Evolutionary conservation across 2,329 filamentous ascomycete species (phyloP), one percentile per base, ranked within the genome.

Genomic region (Alternaria gaisen): DNA sequence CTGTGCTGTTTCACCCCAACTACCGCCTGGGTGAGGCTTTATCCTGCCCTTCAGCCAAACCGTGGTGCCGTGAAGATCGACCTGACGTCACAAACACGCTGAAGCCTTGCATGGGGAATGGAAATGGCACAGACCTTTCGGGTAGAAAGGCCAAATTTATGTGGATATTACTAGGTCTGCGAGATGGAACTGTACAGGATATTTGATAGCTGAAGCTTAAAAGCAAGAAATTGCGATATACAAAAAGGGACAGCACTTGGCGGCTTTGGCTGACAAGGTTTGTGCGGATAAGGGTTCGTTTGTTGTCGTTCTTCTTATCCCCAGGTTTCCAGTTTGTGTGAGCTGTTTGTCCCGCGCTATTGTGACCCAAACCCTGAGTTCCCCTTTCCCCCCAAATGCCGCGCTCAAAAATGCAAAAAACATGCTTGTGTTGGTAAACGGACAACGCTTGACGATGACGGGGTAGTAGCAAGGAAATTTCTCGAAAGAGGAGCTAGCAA

Each of bases 381-480:
- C 50, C 50, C 32, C 14, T 14, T 20, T 14, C 4, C 26, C 44
- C 8, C 18, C n/a, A 10, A 30, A 42, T 56, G 36, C 44, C 26
- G 46, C 54, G 38, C 38, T 52, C 20, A 18, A 34, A 44, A 53
- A 53, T 42, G 50, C 50, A 50, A 50, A 50, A 48, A 38, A 24
- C 38, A 52, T 57, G 54, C 46, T 57, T 26, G 42, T 52, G 46
- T 20, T 50, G 5, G 32, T n/a, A 36, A 50, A 38, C 14, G 32
- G 32, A 57, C 30, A 38, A 56, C 44, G 54, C 34, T 24, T 24
- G 40, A 42, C 40, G 40, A 42, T 41, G 36, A 44, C 42, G 18
- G 46, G 54, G 54, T 57, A 57, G 46, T 57, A 32, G 18, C 51
- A 57, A 38, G 54, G 42, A 52, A 30, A 46, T 47, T 18, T 30